These are phyloP conservation scores for Coemansia sp. DNA, from an alignment of 192 early-diverging fungal species.

Conservation along the genomic window DNA sequence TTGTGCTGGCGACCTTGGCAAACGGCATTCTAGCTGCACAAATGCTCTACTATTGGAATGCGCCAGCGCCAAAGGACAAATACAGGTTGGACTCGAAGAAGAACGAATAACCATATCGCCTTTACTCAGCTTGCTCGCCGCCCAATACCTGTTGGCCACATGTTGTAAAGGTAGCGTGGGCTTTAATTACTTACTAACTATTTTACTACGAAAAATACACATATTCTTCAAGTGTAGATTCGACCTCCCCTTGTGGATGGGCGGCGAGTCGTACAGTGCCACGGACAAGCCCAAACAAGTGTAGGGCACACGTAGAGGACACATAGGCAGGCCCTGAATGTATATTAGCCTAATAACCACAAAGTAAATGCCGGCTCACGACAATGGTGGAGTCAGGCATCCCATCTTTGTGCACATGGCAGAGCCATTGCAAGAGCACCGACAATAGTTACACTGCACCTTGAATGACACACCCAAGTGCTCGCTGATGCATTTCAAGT, in stretches of 20 bases:
- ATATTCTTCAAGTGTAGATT: conserved; percentile 21
- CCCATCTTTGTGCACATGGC: conserved; percentile 21
- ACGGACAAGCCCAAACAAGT: conserved; percentile 34
- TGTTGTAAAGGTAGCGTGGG: background rate
- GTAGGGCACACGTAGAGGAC: background rate
- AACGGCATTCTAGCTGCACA: conserved; percentile 78
- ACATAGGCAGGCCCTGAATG: background rate
- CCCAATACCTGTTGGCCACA: background rate
- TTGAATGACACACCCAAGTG: conserved; percentile 15
- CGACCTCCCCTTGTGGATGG: conserved; percentile 46
- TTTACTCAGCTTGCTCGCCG: background rate
- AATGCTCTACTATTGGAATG: conserved; percentile 76
- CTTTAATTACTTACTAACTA: background rate
- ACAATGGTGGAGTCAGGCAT: background rate
- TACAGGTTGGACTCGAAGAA: conserved; percentile 53
- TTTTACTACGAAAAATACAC: background rate
- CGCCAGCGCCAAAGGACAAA: conserved; percentile 40
- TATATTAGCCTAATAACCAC: background rate
- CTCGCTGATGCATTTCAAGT: conserved; percentile 12
- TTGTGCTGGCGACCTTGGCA: conserved; percentile 64
- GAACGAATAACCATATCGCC: conserved; percentile 11
- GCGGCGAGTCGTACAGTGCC: conserved; percentile 5
- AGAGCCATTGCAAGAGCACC: conserved; percentile 18
- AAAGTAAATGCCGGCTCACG: background rate
- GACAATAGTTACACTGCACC: conserved; percentile 20